phyloP scores from a whole-genome alignment of 2,329 filamentous ascomycete genomes.

The Aspergillus quadrilineatus region DNA sequence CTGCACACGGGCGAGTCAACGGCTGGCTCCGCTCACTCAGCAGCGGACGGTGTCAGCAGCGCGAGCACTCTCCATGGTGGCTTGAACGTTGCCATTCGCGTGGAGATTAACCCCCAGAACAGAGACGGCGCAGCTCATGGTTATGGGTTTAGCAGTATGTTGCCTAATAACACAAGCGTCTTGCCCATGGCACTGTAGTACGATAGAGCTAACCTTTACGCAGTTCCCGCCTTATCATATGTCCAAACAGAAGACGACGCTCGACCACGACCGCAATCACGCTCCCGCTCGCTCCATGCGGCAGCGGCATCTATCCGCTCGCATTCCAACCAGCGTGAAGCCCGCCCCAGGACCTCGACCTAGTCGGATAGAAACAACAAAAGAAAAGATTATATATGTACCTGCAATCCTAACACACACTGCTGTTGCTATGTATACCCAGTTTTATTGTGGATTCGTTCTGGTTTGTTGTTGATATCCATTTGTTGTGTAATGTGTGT shows the following conservation, averaged over 20 bases:
- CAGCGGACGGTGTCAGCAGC: slow-evolving; percentile 54
- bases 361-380: background rate
- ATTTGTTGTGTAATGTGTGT: slow-evolving; percentile 24
- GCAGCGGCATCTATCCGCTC: slow-evolving; percentile 13
- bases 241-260: slow-evolving; percentile 11
- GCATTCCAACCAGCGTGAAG: slow-evolving; percentile 13
- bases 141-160: slow-evolving; percentile 51
- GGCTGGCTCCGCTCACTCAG: slow-evolving; percentile 75
- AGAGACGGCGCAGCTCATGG: slow-evolving; percentile 44
- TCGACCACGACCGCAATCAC: slow-evolving; percentile 18
- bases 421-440: background rate
- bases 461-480: slow-evolving; percentile 1
- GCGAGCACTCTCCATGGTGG: slow-evolving; percentile 41
- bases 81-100: slow-evolving; percentile 46
- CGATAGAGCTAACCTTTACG: slow-evolving; percentile 6
- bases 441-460: background rate
- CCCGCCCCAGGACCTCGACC: slow-evolving; percentile 19
- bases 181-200: background rate
- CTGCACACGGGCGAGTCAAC: slow-evolving; percentile 74
- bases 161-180: background rate
- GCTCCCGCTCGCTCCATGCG: slow-evolving; percentile 17
- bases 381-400: background rate
- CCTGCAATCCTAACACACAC: background rate
- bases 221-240: slow-evolving; percentile 24
- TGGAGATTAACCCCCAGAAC: slow-evolving; percentile 49